Evolutionary conservation across 148 eudicot genomes (phyloP).

Genomic region (Cornus kousa): DNA sequence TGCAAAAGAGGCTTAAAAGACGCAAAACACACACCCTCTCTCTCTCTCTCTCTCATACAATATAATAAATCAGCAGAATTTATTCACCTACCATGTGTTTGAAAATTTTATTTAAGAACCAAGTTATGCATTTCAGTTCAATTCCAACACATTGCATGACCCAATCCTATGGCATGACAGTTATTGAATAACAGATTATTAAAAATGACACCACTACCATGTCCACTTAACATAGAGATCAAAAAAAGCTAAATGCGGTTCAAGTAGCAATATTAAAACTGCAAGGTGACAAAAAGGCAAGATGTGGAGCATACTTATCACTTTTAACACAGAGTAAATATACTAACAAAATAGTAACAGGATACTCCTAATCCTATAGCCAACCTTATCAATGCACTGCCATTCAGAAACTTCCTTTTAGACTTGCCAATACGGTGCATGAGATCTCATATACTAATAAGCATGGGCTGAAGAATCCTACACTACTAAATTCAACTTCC

Average conservation of each 20-base stretch:
- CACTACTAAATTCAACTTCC: neutral
- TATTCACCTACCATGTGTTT: too few species aligned
- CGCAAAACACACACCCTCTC: too few species aligned
- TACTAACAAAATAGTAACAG: neutral
- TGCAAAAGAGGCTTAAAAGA: too few species aligned
- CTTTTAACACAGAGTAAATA: neutral
- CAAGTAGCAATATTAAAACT: neutral
- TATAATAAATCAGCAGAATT: too few species aligned
- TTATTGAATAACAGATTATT: neutral
- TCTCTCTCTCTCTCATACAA: too few species aligned
- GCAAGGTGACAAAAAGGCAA: neutral
- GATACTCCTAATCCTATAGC: neutral
- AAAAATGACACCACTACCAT: neutral
- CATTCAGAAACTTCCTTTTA: neutral
- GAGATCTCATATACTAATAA: neutral
- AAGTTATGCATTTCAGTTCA: neutral
- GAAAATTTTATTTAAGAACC: too few species aligned
- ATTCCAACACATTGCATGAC: neutral
- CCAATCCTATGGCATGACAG: neutral
- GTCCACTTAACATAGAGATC: neutral
- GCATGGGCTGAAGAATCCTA: neutral
- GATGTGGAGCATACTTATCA: neutral
- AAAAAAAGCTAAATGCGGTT: neutral
- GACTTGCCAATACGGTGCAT: neutral
- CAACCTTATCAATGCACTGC: neutral